Evolutionary conservation across 495 filamentous ascomycete genomes (phyloP).

Genomic region (Penicillium cataractarum): DNA sequence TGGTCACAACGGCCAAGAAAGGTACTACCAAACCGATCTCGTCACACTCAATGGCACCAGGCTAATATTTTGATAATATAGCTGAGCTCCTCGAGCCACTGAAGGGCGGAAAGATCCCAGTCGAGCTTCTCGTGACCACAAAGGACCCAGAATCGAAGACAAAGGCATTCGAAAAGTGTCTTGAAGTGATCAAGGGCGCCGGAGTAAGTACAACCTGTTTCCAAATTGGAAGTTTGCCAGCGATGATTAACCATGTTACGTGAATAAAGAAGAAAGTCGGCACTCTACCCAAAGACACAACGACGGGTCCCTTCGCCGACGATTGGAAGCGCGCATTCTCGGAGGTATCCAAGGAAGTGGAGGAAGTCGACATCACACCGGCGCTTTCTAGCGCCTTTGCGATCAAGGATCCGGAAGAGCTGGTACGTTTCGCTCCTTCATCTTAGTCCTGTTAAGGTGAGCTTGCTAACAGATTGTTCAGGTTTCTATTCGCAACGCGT

Average conservation of each 20-base stretch:
- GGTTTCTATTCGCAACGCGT: slow-evolving; percentile 90
- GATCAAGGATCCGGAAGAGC: slow-evolving; percentile 94
- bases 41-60: not conserved
- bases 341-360: slow-evolving; percentile 76
- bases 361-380: slow-evolving; percentile 83
- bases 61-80: slow-evolving; percentile 37
- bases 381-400: slow-evolving; percentile 86
- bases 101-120: slow-evolving; percentile 85
- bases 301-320: slow-evolving; percentile 87
- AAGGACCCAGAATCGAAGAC: slow-evolving; percentile 90
- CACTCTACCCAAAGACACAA: slow-evolving; percentile 77
- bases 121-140: slow-evolving; percentile 85
- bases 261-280: slow-evolving; percentile 79
- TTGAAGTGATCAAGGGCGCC: slow-evolving; percentile 81
- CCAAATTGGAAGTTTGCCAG: not conserved
- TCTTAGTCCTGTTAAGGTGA: not conserved
- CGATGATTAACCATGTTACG: not conserved
- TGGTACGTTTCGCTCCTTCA: slow-evolving; percentile 51
- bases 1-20: slow-evolving; percentile 97
- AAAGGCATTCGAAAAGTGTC: slow-evolving; percentile 79
- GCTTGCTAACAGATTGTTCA: slow-evolving; percentile 28
- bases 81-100: slow-evolving; percentile 92
- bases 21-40: slow-evolving; percentile 50
- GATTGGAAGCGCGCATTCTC: slow-evolving; percentile 88
- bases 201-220: slow-evolving; percentile 63